Percentiles rank a stretch among this genome's conserved stretches.
Evolutionary conservation across 2,329 filamentous ascomycete genomes (phyloP).

Genomic region (Alternaria novae-zelandiae): DNA sequence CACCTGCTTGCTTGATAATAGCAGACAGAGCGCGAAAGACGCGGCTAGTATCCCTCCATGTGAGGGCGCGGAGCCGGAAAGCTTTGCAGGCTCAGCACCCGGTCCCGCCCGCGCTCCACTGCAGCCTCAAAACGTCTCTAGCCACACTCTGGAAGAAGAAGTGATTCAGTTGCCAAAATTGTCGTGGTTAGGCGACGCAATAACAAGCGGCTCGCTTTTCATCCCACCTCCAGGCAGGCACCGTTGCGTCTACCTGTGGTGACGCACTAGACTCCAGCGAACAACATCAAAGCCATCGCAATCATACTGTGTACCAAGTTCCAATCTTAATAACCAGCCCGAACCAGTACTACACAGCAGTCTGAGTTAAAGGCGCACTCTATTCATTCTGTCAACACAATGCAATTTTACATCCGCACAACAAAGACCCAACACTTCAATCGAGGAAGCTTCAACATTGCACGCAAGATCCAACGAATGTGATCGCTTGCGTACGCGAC

Average conservation of each 20-base stretch:
- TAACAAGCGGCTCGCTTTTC: neutral
- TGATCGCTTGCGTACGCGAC: neutral
- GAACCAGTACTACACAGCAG: too few relatives aligned
- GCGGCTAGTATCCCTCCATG: neutral
- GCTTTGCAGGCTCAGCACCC: neutral
- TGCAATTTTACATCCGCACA: neutral
- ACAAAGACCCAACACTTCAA: neutral
- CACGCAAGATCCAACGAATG: neutral
- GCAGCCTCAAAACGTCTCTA: neutral
- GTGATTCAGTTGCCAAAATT: neutral
- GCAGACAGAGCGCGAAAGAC: neutral
- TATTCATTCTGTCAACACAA: too few relatives aligned
- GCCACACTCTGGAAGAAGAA: neutral
- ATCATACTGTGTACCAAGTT: too few relatives aligned
- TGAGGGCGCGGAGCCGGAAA: neutral
- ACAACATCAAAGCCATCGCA: too few relatives aligned
- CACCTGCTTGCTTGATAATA: neutral
- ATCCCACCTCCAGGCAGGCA: neutral
- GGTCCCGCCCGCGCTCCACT: neutral
- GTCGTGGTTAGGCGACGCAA: neutral
- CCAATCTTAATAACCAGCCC: too few relatives aligned
- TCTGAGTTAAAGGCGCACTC: too few relatives aligned
- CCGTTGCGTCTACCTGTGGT: neutral
- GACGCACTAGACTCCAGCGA: too few relatives aligned
- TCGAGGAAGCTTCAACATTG: neutral